Evolutionary conservation across 331 rosid species (phyloP).

Genomic region (Ulmus americana): DNA sequence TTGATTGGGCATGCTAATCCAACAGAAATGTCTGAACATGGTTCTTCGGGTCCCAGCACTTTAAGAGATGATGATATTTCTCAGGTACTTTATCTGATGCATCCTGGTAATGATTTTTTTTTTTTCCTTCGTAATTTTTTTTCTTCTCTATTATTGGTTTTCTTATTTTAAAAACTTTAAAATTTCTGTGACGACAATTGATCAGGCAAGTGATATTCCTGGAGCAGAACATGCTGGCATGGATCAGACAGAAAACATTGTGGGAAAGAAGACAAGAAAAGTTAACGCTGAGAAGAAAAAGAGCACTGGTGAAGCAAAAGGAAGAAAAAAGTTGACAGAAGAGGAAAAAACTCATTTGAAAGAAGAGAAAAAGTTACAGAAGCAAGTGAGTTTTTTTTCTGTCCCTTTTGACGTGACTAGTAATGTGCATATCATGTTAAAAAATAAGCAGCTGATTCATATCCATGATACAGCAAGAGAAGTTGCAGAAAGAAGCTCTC

Average conservation of each 20-base stretch:
- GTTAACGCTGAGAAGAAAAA: slow-evolving; percentile 29
- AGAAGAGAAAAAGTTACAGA: slow-evolving; percentile 72
- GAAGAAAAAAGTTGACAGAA: slow-evolving; percentile 54
- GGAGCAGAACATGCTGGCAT: slow-evolving; percentile 32
- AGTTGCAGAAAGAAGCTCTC: slow-evolving; percentile 61
- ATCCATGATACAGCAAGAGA: slow-evolving; percentile 57
- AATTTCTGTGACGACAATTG: slow-evolving; percentile 4
- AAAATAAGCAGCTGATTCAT: slow-evolving; percentile 18
- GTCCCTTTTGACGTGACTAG: background rate
- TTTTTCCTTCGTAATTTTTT: background rate
- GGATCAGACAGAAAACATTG: slow-evolving; percentile 35
- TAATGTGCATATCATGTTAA: slow-evolving; percentile 17
- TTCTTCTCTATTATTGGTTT: background rate
- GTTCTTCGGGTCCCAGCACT: slow-evolving; percentile 27
- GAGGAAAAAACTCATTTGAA: slow-evolving; percentile 63
- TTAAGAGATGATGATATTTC: slow-evolving; percentile 36
- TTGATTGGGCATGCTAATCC: slow-evolving; percentile 30
- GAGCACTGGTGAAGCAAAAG: slow-evolving; percentile 23
- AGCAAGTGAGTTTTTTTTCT: slow-evolving; percentile 48
- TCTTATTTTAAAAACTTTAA: background rate
- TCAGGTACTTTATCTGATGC: slow-evolving; percentile 30
- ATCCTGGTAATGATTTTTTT: background rate
- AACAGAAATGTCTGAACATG: slow-evolving; percentile 21
- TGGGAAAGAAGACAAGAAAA: slow-evolving; percentile 26
- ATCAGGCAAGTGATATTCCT: slow-evolving; percentile 35